phyloP scores from a whole-genome alignment of 108 stramenopile species.

The Pseudonitzschia pungens region DNA sequence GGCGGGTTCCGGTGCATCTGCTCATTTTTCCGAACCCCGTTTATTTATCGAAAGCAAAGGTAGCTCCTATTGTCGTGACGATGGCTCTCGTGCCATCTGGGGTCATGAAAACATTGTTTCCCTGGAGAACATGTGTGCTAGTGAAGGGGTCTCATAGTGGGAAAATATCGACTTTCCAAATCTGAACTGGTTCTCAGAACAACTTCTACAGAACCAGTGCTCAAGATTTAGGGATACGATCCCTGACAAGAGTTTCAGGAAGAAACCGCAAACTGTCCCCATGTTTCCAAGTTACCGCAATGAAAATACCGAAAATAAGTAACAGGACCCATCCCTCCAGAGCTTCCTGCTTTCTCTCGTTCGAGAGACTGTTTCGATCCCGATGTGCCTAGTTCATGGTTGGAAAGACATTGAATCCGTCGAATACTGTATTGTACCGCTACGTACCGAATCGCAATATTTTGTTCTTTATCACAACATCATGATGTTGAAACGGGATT shows the following conservation, averaged over 20 bases:
- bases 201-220: too few relatives aligned
- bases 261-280: too few relatives aligned
- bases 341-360: background rate
- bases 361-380: too few relatives aligned
- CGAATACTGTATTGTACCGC: background rate
- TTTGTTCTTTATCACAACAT: background rate
- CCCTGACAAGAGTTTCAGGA: too few relatives aligned
- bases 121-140: background rate
- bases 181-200: too few relatives aligned
- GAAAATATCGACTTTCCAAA: too few relatives aligned
- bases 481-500: too few relatives aligned
- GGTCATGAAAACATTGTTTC: conserved; percentile 30
- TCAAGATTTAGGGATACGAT: too few relatives aligned
- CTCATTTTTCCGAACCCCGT: conserved; percentile 17
- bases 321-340: background rate
- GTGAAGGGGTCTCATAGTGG: too few relatives aligned
- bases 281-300: background rate
- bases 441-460: background rate
- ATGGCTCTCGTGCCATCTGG: conserved; percentile 24
- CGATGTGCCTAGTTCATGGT: too few relatives aligned
- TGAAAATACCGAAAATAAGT: background rate
- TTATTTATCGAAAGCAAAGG: conserved; percentile 23
- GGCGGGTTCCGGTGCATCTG: conserved; percentile 11
- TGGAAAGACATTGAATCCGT: too few relatives aligned
- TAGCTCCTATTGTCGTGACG: conserved; percentile 27